A percentile compares a stretch with the other conserved stretches of the same genome.
Conservation (phyloP, 1,139 yeast species). For the Suhomyces chickasaworum region DNA sequence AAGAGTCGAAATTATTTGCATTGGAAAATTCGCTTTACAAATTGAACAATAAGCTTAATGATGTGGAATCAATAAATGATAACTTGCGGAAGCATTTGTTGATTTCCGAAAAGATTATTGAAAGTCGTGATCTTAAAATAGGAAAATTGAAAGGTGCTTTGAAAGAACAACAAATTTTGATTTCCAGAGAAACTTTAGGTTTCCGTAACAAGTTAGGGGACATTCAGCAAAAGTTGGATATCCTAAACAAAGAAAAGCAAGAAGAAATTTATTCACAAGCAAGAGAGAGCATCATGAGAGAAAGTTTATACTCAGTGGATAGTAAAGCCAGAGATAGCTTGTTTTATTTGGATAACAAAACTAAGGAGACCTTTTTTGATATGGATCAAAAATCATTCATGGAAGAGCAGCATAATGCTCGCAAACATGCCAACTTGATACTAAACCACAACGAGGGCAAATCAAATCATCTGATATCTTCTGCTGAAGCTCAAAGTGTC, state of each 20-base stretch:
- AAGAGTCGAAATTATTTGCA: slow-evolving; percentile 42
- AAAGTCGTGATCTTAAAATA: slow-evolving; percentile 61
- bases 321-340: slow-evolving; percentile 19
- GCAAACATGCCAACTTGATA: slow-evolving; percentile 8
- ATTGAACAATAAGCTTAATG: slow-evolving; percentile 41
- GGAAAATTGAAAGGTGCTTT: slow-evolving; percentile 54
- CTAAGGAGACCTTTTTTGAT: slow-evolving; percentile 18
- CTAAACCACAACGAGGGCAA: slow-evolving; percentile 10
- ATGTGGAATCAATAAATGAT: slow-evolving; percentile 41
- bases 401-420: slow-evolving; percentile 11
- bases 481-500: slow-evolving; percentile 6
- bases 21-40: slow-evolving; percentile 43
- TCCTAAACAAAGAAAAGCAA: slow-evolving; percentile 20
- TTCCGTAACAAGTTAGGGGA: slow-evolving; percentile 54
- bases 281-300: slow-evolving; percentile 20
- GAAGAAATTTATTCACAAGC: slow-evolving; percentile 21
- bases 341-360: slow-evolving; percentile 20
- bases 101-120: slow-evolving; percentile 60
- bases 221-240: slow-evolving; percentile 43
- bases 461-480: slow-evolving; percentile 7
- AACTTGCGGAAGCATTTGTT: slow-evolving; percentile 45
- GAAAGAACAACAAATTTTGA: slow-evolving; percentile 51
- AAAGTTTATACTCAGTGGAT: slow-evolving; percentile 21
- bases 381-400: slow-evolving; percentile 15
- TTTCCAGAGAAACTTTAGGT: slow-evolving; percentile 51